Evolutionary conservation across 2,329 filamentous ascomycete species (phyloP).

Genomic region (Westerdykella ornata): DNA sequence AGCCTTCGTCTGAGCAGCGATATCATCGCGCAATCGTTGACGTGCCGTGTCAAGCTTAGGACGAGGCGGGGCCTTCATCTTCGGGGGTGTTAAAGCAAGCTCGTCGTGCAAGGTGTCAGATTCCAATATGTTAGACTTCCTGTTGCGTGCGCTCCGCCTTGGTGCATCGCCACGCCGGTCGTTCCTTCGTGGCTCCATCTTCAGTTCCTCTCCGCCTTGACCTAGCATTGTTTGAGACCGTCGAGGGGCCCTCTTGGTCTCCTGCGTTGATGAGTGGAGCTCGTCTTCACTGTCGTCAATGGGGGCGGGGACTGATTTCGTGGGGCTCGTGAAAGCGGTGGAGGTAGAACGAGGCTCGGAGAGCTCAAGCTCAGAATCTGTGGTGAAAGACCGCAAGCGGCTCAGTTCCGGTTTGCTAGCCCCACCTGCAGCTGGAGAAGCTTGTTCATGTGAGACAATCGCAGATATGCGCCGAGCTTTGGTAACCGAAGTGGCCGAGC

Average conservation of each 20-base stretch:
- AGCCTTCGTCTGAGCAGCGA: conserved; percentile 38
- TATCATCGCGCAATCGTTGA: conserved; percentile 37
- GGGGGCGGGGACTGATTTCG: background rate
- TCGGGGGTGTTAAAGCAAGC: background rate
- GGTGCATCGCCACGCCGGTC: conserved; percentile 4
- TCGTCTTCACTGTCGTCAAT: too few species aligned
- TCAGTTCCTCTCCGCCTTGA: conserved; percentile 17
- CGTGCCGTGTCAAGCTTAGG: conserved; percentile 37
- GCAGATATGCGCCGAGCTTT: conserved; percentile 19
- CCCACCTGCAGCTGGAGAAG: background rate
- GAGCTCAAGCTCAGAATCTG: too few species aligned
- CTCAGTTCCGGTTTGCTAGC: background rate
- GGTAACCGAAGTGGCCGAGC: conserved; percentile 27
- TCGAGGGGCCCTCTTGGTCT: background rate
- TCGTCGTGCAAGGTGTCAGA: conserved; percentile 24
- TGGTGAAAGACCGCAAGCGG: too few species aligned
- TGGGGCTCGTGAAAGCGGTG: too few species aligned
- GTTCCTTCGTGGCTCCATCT: conserved; percentile 27
- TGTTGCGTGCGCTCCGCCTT: conserved; percentile 19
- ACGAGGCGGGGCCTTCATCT: background rate
- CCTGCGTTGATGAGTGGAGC: too few species aligned
- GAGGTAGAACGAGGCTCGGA: too few species aligned
- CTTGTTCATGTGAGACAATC: conserved; percentile 1
- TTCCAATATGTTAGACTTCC: conserved; percentile 23
- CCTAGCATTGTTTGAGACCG: too few species aligned